Evolutionary conservation across 306 rosid genomes (phyloP).

Genomic region (Pachyrhizus erosus): DNA sequence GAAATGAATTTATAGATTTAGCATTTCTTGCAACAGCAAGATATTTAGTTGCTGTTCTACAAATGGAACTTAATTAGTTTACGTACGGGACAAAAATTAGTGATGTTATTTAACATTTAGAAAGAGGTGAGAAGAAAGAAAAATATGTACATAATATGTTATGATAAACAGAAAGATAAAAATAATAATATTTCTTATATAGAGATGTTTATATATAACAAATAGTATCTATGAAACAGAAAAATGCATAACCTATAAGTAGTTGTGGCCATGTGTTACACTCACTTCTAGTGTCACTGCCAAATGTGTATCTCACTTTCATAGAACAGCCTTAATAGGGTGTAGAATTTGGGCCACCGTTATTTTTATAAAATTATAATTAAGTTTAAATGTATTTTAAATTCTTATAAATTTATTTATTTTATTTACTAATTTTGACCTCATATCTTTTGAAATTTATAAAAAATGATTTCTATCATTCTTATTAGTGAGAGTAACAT

Average conservation of each 20-base stretch:
- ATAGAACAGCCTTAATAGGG: background rate
- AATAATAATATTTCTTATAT: too few relatives aligned
- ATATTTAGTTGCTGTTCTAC: conserved; percentile 4
- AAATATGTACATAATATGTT: too few relatives aligned
- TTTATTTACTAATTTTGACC: background rate
- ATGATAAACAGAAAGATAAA: too few relatives aligned
- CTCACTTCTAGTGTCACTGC: conserved; percentile 18
- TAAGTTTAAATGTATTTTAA: background rate
- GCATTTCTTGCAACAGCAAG: background rate
- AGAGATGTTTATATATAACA: background rate
- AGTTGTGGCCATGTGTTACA: conserved; percentile 2
- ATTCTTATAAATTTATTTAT: background rate
- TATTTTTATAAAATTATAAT: background rate
- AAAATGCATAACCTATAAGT: background rate
- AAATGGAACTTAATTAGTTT: conserved; percentile 11
- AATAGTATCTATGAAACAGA: background rate
- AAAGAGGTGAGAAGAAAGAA: background rate
- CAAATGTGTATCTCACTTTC: conserved; percentile 23
- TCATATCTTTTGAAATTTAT: background rate
- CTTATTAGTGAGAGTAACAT: too few relatives aligned
- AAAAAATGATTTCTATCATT: too few relatives aligned
- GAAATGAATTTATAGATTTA: background rate
- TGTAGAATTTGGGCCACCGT: too few relatives aligned
- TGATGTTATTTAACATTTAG: background rate
- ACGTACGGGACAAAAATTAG: too few relatives aligned